These are phyloP conservation scores for Prunus yedoensis DNA, from an alignment of 331 rosid genomes.

Conservation along the genomic window DNA sequence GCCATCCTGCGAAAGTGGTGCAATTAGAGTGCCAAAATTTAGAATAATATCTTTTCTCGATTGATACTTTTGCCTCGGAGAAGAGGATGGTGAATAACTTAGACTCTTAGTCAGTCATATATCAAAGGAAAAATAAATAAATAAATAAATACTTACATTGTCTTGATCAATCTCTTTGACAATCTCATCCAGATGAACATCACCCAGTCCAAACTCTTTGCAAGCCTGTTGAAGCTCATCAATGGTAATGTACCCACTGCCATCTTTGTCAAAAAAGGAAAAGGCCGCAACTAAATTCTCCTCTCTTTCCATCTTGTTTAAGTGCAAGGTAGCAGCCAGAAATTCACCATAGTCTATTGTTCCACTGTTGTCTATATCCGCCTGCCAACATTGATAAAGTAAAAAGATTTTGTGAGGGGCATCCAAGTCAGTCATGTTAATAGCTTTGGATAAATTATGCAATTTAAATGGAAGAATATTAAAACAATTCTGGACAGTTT, in stretches of 20 bases:
- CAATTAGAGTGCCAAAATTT: not conserved
- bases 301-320: constrained; percentile 90
- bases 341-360: constrained; percentile 92
- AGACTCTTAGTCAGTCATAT: too few relatives aligned
- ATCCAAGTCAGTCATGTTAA: not conserved
- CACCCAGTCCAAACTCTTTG: constrained; percentile 76
- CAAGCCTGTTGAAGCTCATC: constrained; percentile 86
- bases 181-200: constrained; percentile 69
- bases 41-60: not conserved
- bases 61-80: too few relatives aligned
- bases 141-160: constrained; percentile 45
- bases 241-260: constrained; percentile 82
- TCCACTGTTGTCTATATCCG: constrained; percentile 88
- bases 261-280: constrained; percentile 81
- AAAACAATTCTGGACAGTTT: constrained; percentile 6
- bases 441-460: not conserved
- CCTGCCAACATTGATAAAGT: constrained; percentile 47
- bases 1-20: constrained; percentile 53
- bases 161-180: constrained; percentile 76
- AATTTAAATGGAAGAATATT: constrained; percentile 1
- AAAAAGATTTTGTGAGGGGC: not conserved
- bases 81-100: too few relatives aligned
- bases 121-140: not conserved
- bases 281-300: constrained; percentile 84
- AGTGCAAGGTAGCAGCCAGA: constrained; percentile 86